Base-by-base conservation (phyloP, 2,329 filamentous ascomycete species). In the Elsinoe necatrix region DNA sequence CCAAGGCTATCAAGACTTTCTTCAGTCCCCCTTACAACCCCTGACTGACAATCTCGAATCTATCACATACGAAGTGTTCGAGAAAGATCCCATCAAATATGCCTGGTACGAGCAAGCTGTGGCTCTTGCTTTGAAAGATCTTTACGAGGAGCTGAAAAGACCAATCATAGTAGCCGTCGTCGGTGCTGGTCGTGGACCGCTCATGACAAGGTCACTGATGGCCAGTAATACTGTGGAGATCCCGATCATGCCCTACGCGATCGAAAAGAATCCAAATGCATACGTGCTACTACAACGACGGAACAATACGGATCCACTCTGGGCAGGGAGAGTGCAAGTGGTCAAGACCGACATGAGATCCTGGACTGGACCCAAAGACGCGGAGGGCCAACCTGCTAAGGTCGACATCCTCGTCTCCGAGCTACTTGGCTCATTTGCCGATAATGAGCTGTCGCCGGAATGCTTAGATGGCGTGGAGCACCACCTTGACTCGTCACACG, bases 201-300 rank as follows among this genome's bases (percentile, higher is more conserved):
- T 98, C 1, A 91, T 98, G 12, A 93, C 89, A 1, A 82, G 93
- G 50, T 89, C 89, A 1, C 74, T 98, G 23, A 83, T 83, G 59
- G 95, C 93, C 11, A 92, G 89, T 64, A 78, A 84, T 60, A 79
- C 76, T 14, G 86, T 89, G 1, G 85, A 85, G 1, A 85, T 96
- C 2, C 77, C 83, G 18, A 86, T 97, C 52, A 84, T 91, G 63
- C 80, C 95, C 45, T 97, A 90, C 84, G 93, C 89, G 0, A 83
- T 98, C 2, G 93, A 98, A 72, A 98, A 98, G 79, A 98, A 98
- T 71, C 93, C 89, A 3, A 97, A 98, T 67, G 93, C 93, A 0
- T 97, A 92, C 68, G 91, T 98, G 5, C 84, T 96, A 62, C 81
- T 98, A 1, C 83, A 95, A 60, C 81, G 88, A 21, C 89, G 95